Evolutionary conservation across 2,329 filamentous ascomycete genomes (phyloP).

Genomic region (Penicillium sp.): DNA sequence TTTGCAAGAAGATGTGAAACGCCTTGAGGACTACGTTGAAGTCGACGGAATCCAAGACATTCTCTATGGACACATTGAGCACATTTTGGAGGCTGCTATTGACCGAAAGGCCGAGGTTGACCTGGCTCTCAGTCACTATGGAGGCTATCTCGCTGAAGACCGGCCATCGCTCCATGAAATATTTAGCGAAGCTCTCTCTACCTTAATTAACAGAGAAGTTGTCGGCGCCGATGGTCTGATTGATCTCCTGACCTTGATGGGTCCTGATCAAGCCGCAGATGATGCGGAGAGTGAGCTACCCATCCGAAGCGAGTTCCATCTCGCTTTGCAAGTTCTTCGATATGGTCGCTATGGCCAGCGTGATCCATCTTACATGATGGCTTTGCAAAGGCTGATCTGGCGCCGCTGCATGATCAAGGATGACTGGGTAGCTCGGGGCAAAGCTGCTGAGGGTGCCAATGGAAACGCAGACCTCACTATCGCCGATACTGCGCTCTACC

Average conservation of each 20-base stretch:
- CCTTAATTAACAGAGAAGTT: constrained; percentile 69
- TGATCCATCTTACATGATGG: constrained; percentile 39
- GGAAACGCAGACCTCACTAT: constrained; percentile 63
- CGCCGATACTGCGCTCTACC: constrained; percentile 65
- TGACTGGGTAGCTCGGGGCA: constrained; percentile 78
- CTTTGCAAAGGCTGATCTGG: constrained; percentile 63
- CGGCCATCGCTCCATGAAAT: constrained; percentile 67
- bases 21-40: constrained; percentile 63
- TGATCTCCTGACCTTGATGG: constrained; percentile 74
- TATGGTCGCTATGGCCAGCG: constrained; percentile 56
- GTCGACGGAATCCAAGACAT: constrained; percentile 77
- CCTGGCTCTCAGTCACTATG: constrained; percentile 68
- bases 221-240: constrained; percentile 57
- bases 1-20: constrained; percentile 48
- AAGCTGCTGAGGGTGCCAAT: constrained; percentile 73
- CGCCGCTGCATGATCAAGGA: constrained; percentile 80
- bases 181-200: constrained; percentile 68
- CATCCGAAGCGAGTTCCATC: constrained; percentile 66
- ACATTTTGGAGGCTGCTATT: constrained; percentile 68
- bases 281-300: constrained; percentile 48
- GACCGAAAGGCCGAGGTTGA: constrained; percentile 77
- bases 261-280: constrained; percentile 48
- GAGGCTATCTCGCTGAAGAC: constrained; percentile 54
- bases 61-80: constrained; percentile 68
- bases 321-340: constrained; percentile 62